Evolutionary conservation across 768 basidiomycete genomes (phyloP).

Genomic region (Rhodotorula graminis): DNA sequence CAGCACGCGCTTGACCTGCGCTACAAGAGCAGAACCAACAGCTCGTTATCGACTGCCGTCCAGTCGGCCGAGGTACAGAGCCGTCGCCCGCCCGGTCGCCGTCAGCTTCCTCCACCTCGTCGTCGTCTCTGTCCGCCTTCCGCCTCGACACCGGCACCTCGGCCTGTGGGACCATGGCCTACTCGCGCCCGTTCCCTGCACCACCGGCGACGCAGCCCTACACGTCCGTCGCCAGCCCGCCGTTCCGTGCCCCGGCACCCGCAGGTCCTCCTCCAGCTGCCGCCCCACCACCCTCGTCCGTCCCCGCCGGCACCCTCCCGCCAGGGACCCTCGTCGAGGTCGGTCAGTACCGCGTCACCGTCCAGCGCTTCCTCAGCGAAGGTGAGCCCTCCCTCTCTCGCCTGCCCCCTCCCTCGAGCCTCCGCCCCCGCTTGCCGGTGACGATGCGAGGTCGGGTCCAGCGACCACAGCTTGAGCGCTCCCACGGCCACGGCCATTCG

Average conservation of each 20-base stretch:
- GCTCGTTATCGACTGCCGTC: too few relatives aligned
- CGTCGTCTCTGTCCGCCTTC: not conserved
- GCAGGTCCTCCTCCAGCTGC: not conserved
- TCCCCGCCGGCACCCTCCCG: slow-evolving; percentile 47
- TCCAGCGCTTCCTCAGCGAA: slow-evolving; percentile 93
- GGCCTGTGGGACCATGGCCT: slow-evolving; percentile 3
- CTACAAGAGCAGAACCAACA: too few relatives aligned
- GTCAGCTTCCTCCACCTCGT: not conserved
- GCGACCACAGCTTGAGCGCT: too few relatives aligned
- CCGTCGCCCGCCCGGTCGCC: too few relatives aligned
- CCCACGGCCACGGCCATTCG: too few relatives aligned
- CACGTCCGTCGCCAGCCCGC: not conserved
- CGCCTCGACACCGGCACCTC: too few relatives aligned
- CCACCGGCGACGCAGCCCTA: not conserved
- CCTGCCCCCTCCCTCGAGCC: not conserved
- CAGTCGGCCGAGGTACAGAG: too few relatives aligned
- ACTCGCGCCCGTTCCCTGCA: not conserved
- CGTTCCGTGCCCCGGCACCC: not conserved
- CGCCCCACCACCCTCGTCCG: not conserved
- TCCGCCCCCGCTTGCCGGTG: not conserved
- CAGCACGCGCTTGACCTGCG: too few relatives aligned
- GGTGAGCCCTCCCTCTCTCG: slow-evolving; percentile 52
- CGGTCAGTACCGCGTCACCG: slow-evolving; percentile 81
- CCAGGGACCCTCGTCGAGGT: slow-evolving; percentile 82
- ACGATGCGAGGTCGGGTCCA: not conserved